Percentiles rank a stretch among this genome's conserved stretches.
These are phyloP conservation scores for Panellus pusillus DNA, from an alignment of 768 basidiomycete species.

Conservation along the genomic window DNA sequence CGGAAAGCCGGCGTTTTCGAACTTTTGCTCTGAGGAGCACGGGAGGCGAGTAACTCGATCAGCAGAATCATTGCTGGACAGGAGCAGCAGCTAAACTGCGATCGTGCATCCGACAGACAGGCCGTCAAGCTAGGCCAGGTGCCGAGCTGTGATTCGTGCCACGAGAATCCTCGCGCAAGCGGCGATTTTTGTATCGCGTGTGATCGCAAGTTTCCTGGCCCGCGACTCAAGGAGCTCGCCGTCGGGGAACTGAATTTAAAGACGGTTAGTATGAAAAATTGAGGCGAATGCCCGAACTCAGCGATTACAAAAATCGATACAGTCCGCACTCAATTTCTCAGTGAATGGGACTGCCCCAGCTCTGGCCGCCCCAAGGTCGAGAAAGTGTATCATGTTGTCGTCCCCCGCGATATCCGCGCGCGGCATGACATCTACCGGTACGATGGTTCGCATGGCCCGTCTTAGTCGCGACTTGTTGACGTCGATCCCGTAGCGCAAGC, in stretches of 20 bases:
- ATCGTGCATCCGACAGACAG: slow-evolving; percentile 36
- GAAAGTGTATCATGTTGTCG: slow-evolving; percentile 55
- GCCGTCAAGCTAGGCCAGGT: slow-evolving; percentile 51
- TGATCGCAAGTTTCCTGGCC: slow-evolving; percentile 43
- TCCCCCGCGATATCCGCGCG: slow-evolving; percentile 41
- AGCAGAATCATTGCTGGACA: neutral
- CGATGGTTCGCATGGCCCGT: slow-evolving; percentile 19
- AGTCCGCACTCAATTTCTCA: slow-evolving; percentile 51
- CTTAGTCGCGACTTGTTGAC: slow-evolving; percentile 3
- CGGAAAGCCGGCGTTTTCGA: slow-evolving; percentile 48
- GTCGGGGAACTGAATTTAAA: slow-evolving; percentile 49
- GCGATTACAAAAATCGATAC: slow-evolving; percentile 1
- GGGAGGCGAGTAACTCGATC: slow-evolving; percentile 43
- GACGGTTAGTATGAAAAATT: slow-evolving; percentile 40
- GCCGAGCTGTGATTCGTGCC: slow-evolving; percentile 52
- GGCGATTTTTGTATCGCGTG: slow-evolving; percentile 52
- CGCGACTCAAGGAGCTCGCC: slow-evolving; percentile 50
- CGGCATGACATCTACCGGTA: slow-evolving; percentile 53
- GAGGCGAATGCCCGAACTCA: slow-evolving; percentile 8
- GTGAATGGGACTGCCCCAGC: slow-evolving; percentile 50
- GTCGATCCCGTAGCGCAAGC: slow-evolving; percentile 31
- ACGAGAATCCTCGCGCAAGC: slow-evolving; percentile 43
- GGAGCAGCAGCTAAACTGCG: neutral
- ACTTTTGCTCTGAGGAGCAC: slow-evolving; percentile 62
- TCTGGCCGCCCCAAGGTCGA: slow-evolving; percentile 42